A percentile compares a stretch with the other conserved stretches of the same genome.
These are phyloP conservation scores for Isatis tinctoria DNA, from an alignment of 345 rosid species.

Conservation along the genomic window DNA sequence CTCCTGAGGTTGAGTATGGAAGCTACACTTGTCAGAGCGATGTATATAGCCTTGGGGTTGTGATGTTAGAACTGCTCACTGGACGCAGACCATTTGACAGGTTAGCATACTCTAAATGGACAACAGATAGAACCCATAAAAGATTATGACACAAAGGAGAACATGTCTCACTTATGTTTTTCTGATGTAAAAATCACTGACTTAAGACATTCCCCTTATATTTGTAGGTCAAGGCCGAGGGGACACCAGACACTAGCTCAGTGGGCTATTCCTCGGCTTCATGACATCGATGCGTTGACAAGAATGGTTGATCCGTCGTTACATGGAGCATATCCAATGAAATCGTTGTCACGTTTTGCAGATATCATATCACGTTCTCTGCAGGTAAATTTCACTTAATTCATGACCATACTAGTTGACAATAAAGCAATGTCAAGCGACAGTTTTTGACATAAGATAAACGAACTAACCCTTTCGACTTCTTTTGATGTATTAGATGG, in stretches of 20 bases:
- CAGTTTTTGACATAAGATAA: not conserved
- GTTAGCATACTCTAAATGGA: conserved; percentile 30
- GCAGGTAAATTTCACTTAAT: conserved; percentile 50
- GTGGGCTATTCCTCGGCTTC: conserved; percentile 90
- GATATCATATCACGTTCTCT: conserved; percentile 85
- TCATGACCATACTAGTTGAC: not conserved
- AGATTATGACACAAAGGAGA: conserved; percentile 6
- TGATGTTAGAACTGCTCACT: conserved; percentile 91
- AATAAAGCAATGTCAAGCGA: not conserved
- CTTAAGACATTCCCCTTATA: not conserved
- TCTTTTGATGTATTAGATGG: conserved; percentile 39
- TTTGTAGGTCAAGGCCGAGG: conserved; percentile 59
- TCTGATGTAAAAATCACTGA: not conserved
- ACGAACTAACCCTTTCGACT: not conserved
- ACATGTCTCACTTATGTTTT: not conserved
- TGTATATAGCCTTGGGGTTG: conserved; percentile 88
- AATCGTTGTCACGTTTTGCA: conserved; percentile 89
- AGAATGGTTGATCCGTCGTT: conserved; percentile 84
- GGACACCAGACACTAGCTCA: conserved; percentile 77
- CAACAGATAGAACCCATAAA: not conserved
- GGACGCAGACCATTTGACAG: conserved; percentile 81
- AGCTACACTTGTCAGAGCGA: conserved; percentile 83
- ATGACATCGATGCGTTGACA: conserved; percentile 76
- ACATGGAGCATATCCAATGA: conserved; percentile 61
- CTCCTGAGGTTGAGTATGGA: conserved; percentile 80